Evolutionary conservation across 148 eudicot genomes (phyloP).

Genomic region (Pouteria glomerata): DNA sequence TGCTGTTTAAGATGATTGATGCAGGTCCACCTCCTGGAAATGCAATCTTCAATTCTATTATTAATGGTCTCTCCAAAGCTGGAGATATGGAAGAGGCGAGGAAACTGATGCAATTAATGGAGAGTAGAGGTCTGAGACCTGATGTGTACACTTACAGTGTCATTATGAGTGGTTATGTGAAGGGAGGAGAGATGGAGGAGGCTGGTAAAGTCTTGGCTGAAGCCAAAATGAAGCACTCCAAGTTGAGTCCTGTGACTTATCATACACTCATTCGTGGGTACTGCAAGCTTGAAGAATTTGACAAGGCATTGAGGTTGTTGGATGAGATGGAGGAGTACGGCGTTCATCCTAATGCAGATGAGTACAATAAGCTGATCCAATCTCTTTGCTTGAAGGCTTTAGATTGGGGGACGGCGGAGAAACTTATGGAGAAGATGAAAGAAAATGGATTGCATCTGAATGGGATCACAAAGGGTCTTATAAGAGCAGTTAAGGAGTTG

Average conservation of each 20-base stretch:
- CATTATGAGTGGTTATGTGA: constrained; percentile 70
- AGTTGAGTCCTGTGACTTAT: constrained; percentile 58
- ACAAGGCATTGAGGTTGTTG: constrained; percentile 63
- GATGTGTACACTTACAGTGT: constrained; percentile 79
- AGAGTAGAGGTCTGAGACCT: constrained; percentile 74
- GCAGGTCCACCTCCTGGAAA: constrained; percentile 87
- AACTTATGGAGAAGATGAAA: constrained; percentile 63
- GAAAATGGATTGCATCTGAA: constrained; percentile 61
- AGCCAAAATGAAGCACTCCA: constrained; percentile 61
- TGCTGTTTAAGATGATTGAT: constrained; percentile 67
- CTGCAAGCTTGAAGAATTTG: constrained; percentile 72
- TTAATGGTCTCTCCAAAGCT: constrained; percentile 48
- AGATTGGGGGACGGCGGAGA: constrained; percentile 83
- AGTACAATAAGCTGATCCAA: constrained; percentile 77
- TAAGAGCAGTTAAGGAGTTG: constrained; percentile 71
- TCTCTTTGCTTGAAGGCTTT: constrained; percentile 83
- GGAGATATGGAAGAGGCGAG: constrained; percentile 67
- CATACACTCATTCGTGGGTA: constrained; percentile 76
- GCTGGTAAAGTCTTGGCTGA: constrained; percentile 64
- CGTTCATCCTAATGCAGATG: constrained; percentile 63
- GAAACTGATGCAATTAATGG: constrained; percentile 53
- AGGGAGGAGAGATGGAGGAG: constrained; percentile 70
- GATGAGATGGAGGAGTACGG: constrained; percentile 68
- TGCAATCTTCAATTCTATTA: constrained; percentile 51
- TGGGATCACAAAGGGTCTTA: constrained; percentile 59